These are phyloP conservation scores for Claviceps pazoutovae DNA, from an alignment of 2,329 filamentous ascomycete species.

Conservation along the genomic window DNA sequence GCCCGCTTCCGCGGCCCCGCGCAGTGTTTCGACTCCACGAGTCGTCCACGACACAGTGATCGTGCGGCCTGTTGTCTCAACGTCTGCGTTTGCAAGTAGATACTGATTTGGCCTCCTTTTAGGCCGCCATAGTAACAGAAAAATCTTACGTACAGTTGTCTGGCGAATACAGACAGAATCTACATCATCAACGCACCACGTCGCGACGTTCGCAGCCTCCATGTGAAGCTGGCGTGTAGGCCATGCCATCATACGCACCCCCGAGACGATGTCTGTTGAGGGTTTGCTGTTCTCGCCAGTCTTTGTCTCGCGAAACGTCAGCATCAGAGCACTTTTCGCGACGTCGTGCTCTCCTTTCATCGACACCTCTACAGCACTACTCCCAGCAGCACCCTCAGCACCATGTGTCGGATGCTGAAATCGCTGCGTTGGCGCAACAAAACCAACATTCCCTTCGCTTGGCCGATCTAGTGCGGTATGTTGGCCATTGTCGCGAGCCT, in stretches of 20 bases:
- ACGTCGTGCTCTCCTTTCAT: background rate
- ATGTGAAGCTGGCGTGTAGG: background rate
- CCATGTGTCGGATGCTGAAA: constrained; percentile 56
- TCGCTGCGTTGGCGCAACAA: constrained; percentile 62
- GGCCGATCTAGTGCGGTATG: constrained; percentile 74
- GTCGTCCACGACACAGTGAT: too few relatives aligned
- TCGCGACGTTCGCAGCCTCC: too few relatives aligned
- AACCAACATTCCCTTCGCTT: constrained; percentile 72
- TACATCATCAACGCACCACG: too few relatives aligned
- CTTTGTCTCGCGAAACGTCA: background rate
- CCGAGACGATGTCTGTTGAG: background rate
- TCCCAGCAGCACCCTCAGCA: background rate
- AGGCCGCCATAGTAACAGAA: too few relatives aligned
- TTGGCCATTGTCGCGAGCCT: background rate
- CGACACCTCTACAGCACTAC: background rate
- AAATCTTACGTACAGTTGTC: too few relatives aligned
- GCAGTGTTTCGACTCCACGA: too few relatives aligned
- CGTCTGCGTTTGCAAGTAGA: too few relatives aligned
- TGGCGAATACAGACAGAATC: too few relatives aligned
- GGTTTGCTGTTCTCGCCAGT: background rate
- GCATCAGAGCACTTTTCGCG: background rate
- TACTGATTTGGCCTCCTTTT: too few relatives aligned
- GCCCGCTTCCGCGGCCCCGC: too few relatives aligned
- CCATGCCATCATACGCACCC: constrained; percentile 6
- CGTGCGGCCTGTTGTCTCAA: too few relatives aligned